Base-by-base conservation (phyloP, 169 alveolate genomes). In the Theileria orientalis region DNA sequence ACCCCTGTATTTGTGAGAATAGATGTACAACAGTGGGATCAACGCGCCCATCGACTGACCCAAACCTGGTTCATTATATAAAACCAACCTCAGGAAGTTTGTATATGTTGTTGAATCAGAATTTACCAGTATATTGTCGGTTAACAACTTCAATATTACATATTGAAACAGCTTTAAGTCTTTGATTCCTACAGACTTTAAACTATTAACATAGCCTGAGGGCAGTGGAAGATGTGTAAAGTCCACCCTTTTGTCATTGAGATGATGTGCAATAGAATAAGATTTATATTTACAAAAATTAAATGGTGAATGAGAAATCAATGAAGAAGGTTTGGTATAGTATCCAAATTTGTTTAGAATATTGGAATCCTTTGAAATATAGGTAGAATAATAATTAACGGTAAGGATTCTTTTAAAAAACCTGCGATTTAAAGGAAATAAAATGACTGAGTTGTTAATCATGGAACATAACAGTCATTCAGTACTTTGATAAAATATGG, bases 1-100 rank as follows among this genome's bases (percentile, higher is more conserved):
- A n/a, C n/a, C n/a, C n/a, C n/a, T n/a, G n/a, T n/a, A n/a, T n/a
- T n/a, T n/a, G 19, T 29, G 19, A 56, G 66, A 11, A 29, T 61
- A 71, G 14, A 44, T 11, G n/a, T 71, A 69, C 59, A 79, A 41
- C 27, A 79, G 75, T 11, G 87, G 87, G 13, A 79, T n/a, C 33
- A 79, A 46, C 25, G 71, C 60, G 23, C 87, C 87, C 1, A 71
- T n/a, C 1, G 87, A 52, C 46, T 61, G 42, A 11, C 87, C 87
- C 6, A 72, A 49, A 42, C 42, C 56, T 14, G 25, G 33, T 14
- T 59, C 83, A 47, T 79, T 79, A 63, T 79, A 47, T 40, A 79
- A 72, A 2, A 79, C 61, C 8, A 42, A 47, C 46, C 66, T 79
- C 27, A 60, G n/a, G 3, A 37, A 56, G 21, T 60, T 64, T 30